Conservation (phyloP, 2,329 filamentous ascomycete genomes). For the Cryoendolithus antarcticus region DNA sequence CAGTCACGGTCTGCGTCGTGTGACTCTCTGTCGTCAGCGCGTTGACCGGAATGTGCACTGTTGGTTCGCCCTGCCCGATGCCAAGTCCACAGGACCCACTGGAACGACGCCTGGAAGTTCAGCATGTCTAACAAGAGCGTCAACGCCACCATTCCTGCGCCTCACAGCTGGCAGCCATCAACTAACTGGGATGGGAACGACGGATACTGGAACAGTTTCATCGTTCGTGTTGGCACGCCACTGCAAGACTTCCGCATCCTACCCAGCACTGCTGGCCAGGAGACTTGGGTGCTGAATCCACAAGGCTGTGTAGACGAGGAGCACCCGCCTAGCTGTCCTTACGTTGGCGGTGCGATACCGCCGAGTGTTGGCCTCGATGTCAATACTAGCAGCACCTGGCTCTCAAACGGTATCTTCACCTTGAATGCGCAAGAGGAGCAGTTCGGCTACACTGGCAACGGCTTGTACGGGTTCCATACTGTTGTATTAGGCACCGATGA, state of each 20-base stretch:
- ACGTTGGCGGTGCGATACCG: constrained; percentile 17
- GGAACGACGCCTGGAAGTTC: too few species aligned
- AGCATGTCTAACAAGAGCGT: too few species aligned
- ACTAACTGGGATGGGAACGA: constrained; percentile 4
- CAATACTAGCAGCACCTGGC: constrained; percentile 24
- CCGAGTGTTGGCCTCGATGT: constrained; percentile 15
- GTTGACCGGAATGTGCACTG: too few species aligned
- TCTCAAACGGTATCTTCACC: constrained; percentile 21
- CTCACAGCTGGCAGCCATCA: too few species aligned
- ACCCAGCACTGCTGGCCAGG: constrained; percentile 21
- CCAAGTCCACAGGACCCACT: too few species aligned
- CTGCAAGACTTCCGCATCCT: constrained; percentile 11
- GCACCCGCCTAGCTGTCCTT: constrained; percentile 14
- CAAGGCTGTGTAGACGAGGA: constrained; percentile 19
- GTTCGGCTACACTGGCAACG: constrained; percentile 21
- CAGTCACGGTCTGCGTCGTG: too few species aligned
- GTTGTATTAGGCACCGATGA: constrained; percentile 15
- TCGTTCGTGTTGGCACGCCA: constrained; percentile 12
- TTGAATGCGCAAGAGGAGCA: constrained; percentile 18
- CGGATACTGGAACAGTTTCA: constrained; percentile 7
- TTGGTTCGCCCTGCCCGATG: too few species aligned
- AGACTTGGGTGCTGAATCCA: constrained; percentile 21
- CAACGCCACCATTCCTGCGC: too few species aligned
- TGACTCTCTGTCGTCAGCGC: too few species aligned
- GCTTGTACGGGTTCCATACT: constrained; percentile 25